Evolutionary conservation across 805 yeast genomes (phyloP), one percentile per base, ranked within the genome.

Genomic region (Saccharomycopsis fibuligera): DNA sequence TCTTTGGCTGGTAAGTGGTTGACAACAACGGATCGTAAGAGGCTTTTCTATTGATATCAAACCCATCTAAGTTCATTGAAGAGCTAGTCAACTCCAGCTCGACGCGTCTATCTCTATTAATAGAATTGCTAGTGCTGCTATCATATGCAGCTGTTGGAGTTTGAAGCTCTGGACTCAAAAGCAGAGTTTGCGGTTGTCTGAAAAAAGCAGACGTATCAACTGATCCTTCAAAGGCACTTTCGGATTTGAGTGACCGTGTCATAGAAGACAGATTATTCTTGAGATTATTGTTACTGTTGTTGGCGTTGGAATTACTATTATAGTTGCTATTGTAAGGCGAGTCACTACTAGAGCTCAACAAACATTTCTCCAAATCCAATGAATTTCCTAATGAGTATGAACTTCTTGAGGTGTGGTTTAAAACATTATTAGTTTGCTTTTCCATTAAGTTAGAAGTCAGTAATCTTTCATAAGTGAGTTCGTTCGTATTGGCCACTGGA

Each of bases 1-100:
- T 58, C 41, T 47, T 57, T 24, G 23, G 27, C 22, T 23, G 41
- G 27, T 41, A 44, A 41, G 31, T 23, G 14, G 45, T 14, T 14
- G 37, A 42, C 22, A 43, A 19, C n/a, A 35, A 35, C 14, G 41
- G 41, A n/a, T 38, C 41, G 41, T 21, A 38, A 21, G 41, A 38
- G 6, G 10, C 29, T 6, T 23, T 38, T 16, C 21, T 38, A n/a
- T 16, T 17, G 12, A 35, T 6, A 5, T 38, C 37, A 33, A 33
- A 33, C 6, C 6, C n/a, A 16, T 33, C 37, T 8, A 33, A 33
- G 5, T 12, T 12, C 37, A 33, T 33, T 9, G 37, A 33, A 5
- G 14, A 12, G 9, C 19, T 6, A 9, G 37, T n/a, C 17, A 9
- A 33, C 19, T 10, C 6, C 9, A 17, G n/a, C 19, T 33, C 37